Base-by-base conservation (phyloP, 2,329 filamentous ascomycete species). In the Colletotrichum lupini region DNA sequence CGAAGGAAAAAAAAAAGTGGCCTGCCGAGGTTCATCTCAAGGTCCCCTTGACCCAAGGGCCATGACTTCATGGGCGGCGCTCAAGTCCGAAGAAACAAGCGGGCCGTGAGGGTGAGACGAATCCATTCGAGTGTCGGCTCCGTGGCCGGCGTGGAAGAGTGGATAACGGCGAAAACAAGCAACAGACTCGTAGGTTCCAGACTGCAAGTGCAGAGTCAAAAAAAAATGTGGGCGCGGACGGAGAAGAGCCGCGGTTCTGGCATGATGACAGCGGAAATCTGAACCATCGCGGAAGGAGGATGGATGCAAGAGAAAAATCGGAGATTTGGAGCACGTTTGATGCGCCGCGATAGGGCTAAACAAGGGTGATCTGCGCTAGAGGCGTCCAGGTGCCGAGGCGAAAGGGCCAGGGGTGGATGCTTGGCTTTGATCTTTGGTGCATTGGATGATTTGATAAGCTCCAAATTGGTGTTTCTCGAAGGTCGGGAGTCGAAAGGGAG, bases 21-120 rank as follows among this genome's bases (percentile, higher is more conserved):
- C 60, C 70, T 73, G 67, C 70, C 70, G 70, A 73, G 70, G 70
- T 56, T 70, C 70, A 65, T 49, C 46, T 61, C 67, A 73, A 57
- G 60, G 22, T 19, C 16, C 53, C 26, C 30, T 64, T 16, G 53
- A 69, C 52, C 42, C 42, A 49, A 22, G 30, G 58, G 26, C 37
- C n/a, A 72, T 72, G 70, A 69, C 66, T 69, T 72, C 59, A 69
- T 72, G 64, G 42, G 42, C 42, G 30, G 64, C 52, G 68, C 58
- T 55, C 70, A 72, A 69, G 66, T 72, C 70, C 53, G 70, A 64
- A 55, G 35, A 37, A 22, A 63, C 22, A 28, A 30, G 60, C 42
- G 42, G 42, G 19, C 42, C 42, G 42, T 49, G 37, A 9, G 19
- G 7, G 8, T 49, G 19, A 22, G 19, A 49, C 42, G 19, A 49